phyloP scores from a whole-genome alignment of 75 land plant genomes.

The Picea glauca region DNA sequence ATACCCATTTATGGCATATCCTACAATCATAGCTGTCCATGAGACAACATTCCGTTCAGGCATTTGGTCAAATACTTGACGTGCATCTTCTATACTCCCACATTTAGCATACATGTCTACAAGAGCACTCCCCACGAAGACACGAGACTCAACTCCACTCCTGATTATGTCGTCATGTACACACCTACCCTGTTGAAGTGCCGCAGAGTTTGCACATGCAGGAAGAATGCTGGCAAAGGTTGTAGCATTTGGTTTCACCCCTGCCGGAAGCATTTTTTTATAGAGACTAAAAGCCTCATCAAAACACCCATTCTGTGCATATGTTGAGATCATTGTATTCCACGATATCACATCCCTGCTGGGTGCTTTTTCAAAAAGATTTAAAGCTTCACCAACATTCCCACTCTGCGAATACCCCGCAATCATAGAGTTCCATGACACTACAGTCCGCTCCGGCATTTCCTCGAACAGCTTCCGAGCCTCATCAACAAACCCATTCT shows the following conservation, averaged over 20 bases:
- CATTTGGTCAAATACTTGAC: constrained; percentile 24
- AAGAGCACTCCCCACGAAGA: constrained; percentile 26
- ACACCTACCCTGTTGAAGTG: constrained; percentile 1
- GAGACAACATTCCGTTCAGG: constrained; percentile 18
- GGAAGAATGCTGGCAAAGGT: constrained; percentile 21
- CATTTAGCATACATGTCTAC: constrained; percentile 56
- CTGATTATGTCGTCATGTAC: constrained; percentile 22
- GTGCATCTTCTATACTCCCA: constrained; percentile 37
- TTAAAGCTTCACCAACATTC: constrained; percentile 20
- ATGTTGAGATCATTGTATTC: constrained; percentile 11
- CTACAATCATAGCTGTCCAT: constrained; percentile 43
- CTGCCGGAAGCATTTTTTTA: constrained; percentile 11
- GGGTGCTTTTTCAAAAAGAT: constrained; percentile 12
- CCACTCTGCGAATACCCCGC: constrained; percentile 51
- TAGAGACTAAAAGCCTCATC: constrained; percentile 5
- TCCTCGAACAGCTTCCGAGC: constrained; percentile 36
- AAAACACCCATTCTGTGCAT: constrained; percentile 8
- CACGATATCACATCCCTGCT: constrained; percentile 10
- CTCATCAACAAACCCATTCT: constrained; percentile 28
- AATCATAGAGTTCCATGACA: constrained; percentile 67
- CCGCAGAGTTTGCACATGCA: constrained; percentile 12
- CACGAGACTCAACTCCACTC: constrained; percentile 13
- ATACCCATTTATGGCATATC: constrained; percentile 24
- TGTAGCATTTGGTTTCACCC: constrained; percentile 14
- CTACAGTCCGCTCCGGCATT: constrained; percentile 35